Evolutionary conservation across 2,329 filamentous ascomycete genomes (phyloP).

Genomic region (Sporothrix variecibatus): DNA sequence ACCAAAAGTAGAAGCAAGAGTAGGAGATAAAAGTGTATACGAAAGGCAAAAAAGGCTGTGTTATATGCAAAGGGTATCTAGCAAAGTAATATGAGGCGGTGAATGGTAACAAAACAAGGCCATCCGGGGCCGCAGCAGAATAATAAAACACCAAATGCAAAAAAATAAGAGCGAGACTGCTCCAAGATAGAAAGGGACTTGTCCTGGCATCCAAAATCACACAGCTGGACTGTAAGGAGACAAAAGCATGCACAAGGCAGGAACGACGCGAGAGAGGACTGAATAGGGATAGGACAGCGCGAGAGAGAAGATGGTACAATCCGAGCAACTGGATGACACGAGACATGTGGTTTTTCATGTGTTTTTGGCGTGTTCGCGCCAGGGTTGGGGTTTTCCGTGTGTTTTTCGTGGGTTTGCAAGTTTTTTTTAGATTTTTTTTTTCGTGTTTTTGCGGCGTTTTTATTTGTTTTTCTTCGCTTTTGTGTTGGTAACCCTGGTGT

Average conservation of each 20-base stretch:
- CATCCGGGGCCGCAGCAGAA: not conserved
- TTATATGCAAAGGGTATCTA: constrained; percentile 24
- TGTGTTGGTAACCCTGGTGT: not conserved
- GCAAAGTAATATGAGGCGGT: constrained; percentile 9
- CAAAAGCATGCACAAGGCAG: not conserved
- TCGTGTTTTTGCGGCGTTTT: not conserved
- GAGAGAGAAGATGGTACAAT: not conserved
- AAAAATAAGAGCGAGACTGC: not conserved
- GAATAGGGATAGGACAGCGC: not conserved
- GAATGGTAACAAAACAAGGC: not conserved
- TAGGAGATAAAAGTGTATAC: not conserved
- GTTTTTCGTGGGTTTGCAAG: not conserved
- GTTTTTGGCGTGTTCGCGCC: not conserved
- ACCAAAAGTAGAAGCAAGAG: not conserved
- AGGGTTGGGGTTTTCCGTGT: not conserved
- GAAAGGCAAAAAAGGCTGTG: not conserved
- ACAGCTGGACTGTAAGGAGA: not conserved
- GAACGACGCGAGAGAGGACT: not conserved
- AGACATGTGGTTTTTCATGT: not conserved
- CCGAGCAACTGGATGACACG: not conserved
- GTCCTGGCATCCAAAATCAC: not conserved
- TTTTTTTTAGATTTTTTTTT: not conserved
- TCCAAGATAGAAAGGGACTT: not conserved
- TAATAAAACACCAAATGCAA: not conserved
- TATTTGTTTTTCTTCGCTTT: not conserved